Evolutionary conservation across 495 filamentous ascomycete species (phyloP).

Genomic region (Penicillium malachiteum): DNA sequence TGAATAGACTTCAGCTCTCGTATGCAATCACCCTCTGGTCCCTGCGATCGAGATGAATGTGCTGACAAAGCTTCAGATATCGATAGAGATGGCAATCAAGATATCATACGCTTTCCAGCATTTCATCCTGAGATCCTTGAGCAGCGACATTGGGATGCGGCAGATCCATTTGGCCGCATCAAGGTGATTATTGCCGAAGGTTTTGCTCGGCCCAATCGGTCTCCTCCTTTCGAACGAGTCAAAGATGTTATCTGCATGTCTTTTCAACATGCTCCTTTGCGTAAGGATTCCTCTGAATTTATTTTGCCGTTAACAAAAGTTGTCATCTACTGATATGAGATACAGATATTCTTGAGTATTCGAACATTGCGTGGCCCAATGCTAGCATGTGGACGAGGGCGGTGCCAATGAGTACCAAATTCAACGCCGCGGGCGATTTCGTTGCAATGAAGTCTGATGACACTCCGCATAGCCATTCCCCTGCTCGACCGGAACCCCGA

Average conservation of each 20-base stretch:
- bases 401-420: slow-evolving; percentile 37
- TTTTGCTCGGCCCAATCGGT: slow-evolving; percentile 47
- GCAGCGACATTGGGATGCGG: slow-evolving; percentile 70
- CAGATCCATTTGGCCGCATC: slow-evolving; percentile 69
- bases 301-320: not conserved
- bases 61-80: slow-evolving; percentile 46
- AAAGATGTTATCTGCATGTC: slow-evolving; percentile 76
- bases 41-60: not conserved
- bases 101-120: slow-evolving; percentile 66
- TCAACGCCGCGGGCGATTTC: slow-evolving; percentile 25
- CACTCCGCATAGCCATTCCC: slow-evolving; percentile 49
- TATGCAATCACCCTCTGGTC: slow-evolving; percentile 9
- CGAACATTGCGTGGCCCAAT: slow-evolving; percentile 82
- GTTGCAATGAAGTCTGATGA: slow-evolving; percentile 37
- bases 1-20: slow-evolving; percentile 27
- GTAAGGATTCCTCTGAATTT: slow-evolving; percentile 41
- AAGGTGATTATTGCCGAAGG: slow-evolving; percentile 79
- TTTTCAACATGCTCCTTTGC: slow-evolving; percentile 81
- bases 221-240: slow-evolving; percentile 63
- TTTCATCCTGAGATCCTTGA: slow-evolving; percentile 72
- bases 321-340: slow-evolving; percentile 7
- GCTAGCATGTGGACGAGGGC: slow-evolving; percentile 65
- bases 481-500: slow-evolving; percentile 33
- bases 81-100: slow-evolving; percentile 59
- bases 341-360: slow-evolving; percentile 69